phyloP scores from a whole-genome alignment of 495 filamentous ascomycete genomes.

The Saxophila tyrrhenica region DNA sequence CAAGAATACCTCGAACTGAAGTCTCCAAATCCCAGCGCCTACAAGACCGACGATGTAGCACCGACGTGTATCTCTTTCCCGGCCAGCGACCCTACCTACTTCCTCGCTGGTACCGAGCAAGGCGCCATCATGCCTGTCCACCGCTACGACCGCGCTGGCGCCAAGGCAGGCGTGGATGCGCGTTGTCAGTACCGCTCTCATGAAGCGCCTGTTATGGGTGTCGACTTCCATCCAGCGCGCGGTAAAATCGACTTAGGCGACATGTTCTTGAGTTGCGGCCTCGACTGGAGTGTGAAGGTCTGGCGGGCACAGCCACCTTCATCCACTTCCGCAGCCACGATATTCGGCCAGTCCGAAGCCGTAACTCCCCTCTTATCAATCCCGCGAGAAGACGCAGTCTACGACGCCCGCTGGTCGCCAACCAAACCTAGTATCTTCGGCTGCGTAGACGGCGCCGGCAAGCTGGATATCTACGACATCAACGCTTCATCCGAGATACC shows the following conservation, averaged over 20 bases:
- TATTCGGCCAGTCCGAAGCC: conserved; percentile 29
- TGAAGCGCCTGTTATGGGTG: conserved; percentile 86
- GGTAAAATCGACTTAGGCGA: conserved; percentile 94
- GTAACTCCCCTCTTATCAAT: conserved; percentile 76
- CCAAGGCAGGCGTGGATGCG: conserved; percentile 86
- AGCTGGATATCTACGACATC: conserved; percentile 90
- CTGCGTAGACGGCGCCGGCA: conserved; percentile 85
- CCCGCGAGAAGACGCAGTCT: conserved; percentile 86
- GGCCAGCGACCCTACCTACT: conserved; percentile 88
- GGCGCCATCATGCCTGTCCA: conserved; percentile 92
- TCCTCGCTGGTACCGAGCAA: conserved; percentile 93
- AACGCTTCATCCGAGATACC: conserved; percentile 87
- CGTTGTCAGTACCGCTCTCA: conserved; percentile 79
- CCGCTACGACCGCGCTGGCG: conserved; percentile 89
- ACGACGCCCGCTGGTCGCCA: conserved; percentile 90
- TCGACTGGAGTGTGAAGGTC: conserved; percentile 95
- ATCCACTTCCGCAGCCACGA: conserved; percentile 33
- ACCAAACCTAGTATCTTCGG: conserved; percentile 87
- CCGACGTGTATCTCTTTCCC: conserved; percentile 97
- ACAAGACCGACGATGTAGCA: conserved; percentile 84
- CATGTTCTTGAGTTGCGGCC: conserved; percentile 67
- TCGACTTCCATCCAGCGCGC: conserved; percentile 85
- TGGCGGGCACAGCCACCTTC: conserved; percentile 84
- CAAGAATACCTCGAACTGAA: conserved; percentile 82
- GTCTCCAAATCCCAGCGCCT: conserved; percentile 62